Conservation (phyloP, 164 flowering plant species). For the Vitis labrusca region DNA sequence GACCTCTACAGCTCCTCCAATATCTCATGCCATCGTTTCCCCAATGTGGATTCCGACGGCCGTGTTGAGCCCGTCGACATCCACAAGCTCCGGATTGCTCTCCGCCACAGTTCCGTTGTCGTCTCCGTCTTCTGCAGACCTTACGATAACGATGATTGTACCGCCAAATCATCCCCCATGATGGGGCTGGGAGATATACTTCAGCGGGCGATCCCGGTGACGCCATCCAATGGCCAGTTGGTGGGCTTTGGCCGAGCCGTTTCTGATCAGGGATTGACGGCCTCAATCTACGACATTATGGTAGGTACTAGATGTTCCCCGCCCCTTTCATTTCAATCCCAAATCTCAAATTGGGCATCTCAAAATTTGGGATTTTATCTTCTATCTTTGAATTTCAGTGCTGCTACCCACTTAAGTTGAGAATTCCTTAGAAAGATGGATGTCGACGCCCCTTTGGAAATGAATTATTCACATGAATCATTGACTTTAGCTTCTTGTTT, state of each 20-base stretch:
- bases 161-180: background rate
- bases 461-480: background rate
- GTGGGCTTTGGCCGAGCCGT: slow-evolving; percentile 69
- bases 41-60: slow-evolving; percentile 23
- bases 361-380: background rate
- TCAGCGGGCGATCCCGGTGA: slow-evolving; percentile 24
- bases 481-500: background rate
- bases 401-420: background rate
- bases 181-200: slow-evolving; percentile 22
- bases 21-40: slow-evolving; percentile 51
- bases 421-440: too few relatives aligned
- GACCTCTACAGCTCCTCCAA: slow-evolving; percentile 44
- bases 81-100: slow-evolving; percentile 45
- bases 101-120: slow-evolving; percentile 45
- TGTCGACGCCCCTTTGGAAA: too few relatives aligned
- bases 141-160: background rate
- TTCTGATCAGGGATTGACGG: slow-evolving; percentile 57
- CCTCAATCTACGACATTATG: slow-evolving; percentile 65
- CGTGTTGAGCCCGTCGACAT: slow-evolving; percentile 34
- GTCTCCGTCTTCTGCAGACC: slow-evolving; percentile 48
- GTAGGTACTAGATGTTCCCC: slow-evolving; percentile 19
- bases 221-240: slow-evolving; percentile 40
- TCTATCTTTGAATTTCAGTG: background rate
- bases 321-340: too few relatives aligned
- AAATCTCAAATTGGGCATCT: background rate